Conservation (phyloP, 78 protist genomes). For the Dictyostelium firmibasis region DNA sequence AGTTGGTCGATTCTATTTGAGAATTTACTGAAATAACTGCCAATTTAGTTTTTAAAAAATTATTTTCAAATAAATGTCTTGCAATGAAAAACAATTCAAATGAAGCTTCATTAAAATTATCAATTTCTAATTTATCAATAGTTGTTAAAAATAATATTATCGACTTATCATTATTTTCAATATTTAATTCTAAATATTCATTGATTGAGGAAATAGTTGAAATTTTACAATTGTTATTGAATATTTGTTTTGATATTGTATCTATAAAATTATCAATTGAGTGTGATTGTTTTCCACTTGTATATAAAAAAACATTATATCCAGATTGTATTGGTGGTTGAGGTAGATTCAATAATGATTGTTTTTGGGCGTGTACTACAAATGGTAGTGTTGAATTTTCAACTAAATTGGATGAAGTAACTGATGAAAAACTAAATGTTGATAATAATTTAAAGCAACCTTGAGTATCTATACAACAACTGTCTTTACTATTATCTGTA, state of each 20-base stretch:
- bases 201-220: not conserved
- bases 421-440: too few species aligned
- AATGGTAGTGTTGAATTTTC: not conserved
- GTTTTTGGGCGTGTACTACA: not conserved
- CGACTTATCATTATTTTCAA: not conserved
- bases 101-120: not conserved
- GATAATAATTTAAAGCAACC: not conserved
- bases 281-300: not conserved
- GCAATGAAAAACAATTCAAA: slow-evolving; percentile 9
- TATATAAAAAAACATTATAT: not conserved
- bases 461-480: not conserved
- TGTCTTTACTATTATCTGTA: not conserved
- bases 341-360: not conserved
- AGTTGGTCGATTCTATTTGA: not conserved
- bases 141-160: not conserved
- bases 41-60: not conserved
- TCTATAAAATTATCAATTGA: not conserved
- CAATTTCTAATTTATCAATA: not conserved
- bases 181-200: not conserved
- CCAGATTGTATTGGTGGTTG: too few species aligned
- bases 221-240: not conserved
- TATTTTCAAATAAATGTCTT: not conserved
- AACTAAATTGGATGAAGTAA: too few species aligned
- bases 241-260: not conserved
- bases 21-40: not conserved